phyloP scores from a whole-genome alignment of 768 basidiomycete species.

The Piloderma croceum region DNA sequence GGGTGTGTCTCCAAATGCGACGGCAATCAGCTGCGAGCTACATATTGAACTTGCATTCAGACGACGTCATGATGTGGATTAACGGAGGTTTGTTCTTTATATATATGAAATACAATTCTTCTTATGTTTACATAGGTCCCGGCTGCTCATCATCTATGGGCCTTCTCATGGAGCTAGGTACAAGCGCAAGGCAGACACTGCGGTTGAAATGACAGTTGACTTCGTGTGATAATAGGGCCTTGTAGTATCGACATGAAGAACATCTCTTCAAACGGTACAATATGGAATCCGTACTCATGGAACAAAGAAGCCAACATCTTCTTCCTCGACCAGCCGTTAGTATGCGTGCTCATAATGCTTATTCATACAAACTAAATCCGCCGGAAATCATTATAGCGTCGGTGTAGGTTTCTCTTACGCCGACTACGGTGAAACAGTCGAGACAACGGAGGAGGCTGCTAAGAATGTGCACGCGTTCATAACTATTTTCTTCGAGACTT shows the following conservation, averaged over 20 bases:
- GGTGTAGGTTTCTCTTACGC: conserved; percentile 71
- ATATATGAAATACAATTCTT: not conserved
- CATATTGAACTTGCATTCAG: conserved; percentile 19
- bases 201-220: no score
- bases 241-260: conserved; percentile 55
- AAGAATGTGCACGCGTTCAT: conserved; percentile 72
- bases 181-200: no score
- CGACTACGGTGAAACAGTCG: conserved; percentile 61
- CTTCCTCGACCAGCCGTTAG: conserved; percentile 62
- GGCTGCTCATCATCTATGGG: conserved; percentile 51
- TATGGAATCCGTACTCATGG: conserved; percentile 62
- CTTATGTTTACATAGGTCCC: conserved; percentile 37
- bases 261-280: conserved; percentile 50
- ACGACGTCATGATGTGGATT: conserved; percentile 70
- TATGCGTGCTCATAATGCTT: not conserved
- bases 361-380: not conserved
- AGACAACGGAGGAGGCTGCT: conserved; percentile 77
- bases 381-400: conserved; percentile 38
- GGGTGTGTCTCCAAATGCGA: conserved; percentile 19
- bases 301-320: conserved; percentile 64
- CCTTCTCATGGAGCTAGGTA: conserved; percentile 55
- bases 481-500: conserved; percentile 75
- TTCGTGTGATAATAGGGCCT: conserved; percentile 51
- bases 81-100: conserved; percentile 46
- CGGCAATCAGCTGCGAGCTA: no score